Conservation (phyloP, 2,329 filamentous ascomycete genomes). For the Fusarium sp. region DNA sequence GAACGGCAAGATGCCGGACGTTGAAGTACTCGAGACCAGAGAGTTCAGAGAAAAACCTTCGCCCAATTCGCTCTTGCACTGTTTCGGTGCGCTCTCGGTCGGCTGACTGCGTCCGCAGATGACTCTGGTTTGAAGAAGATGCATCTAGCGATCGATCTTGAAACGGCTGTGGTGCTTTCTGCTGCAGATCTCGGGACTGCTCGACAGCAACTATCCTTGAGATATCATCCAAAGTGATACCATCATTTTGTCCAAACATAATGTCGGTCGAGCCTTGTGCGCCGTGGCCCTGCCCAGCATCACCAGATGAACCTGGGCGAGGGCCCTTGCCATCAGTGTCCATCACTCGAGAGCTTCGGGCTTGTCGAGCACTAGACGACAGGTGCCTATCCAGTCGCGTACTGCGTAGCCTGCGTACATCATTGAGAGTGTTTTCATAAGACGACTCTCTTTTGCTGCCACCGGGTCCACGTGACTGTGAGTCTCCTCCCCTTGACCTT, state of each 20-base stretch:
- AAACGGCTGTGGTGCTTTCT: constrained; percentile 55
- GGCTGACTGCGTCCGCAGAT: constrained; percentile 69
- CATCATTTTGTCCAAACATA: constrained; percentile 90
- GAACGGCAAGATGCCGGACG: constrained; percentile 90
- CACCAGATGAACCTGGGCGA: constrained; percentile 77
- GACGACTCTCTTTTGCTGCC: constrained; percentile 69
- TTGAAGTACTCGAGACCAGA: constrained; percentile 98
- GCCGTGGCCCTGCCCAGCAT: constrained; percentile 53
- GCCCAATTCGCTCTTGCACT: constrained; percentile 64
- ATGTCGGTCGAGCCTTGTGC: constrained; percentile 72
- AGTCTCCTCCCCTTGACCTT: constrained; percentile 50
- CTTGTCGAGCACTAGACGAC: constrained; percentile 90
- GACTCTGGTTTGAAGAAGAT: constrained; percentile 67
- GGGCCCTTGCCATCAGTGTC: constrained; percentile 71
- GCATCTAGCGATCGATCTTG: constrained; percentile 52
- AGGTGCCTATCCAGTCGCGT: constrained; percentile 94
- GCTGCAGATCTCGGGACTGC: constrained; percentile 91
- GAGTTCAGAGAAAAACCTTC: constrained; percentile 95
- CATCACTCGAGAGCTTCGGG: constrained; percentile 90
- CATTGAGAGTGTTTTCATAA: constrained; percentile 95
- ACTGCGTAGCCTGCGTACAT: constrained; percentile 90
- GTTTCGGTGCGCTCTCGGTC: constrained; percentile 62
- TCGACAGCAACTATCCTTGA: constrained; percentile 95
- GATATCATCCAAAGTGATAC: constrained; percentile 94
- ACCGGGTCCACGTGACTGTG: constrained; percentile 27